Percentiles rank a stretch among this genome's conserved stretches.
Conservation (phyloP, 352 stramenopile genomes). For the Ophiocytium majus region DNA sequence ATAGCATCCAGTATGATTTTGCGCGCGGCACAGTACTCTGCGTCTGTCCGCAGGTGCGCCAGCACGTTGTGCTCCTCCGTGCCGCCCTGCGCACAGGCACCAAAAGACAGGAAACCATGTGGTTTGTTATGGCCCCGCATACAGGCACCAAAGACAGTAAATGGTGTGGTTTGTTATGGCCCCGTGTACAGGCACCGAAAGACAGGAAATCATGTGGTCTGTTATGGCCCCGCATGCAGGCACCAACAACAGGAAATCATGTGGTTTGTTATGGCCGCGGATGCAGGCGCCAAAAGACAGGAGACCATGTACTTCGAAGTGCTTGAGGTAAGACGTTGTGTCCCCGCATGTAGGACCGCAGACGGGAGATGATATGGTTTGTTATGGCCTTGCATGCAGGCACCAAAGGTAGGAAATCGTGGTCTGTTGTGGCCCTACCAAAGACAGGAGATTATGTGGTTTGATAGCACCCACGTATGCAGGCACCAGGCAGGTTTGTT, state of each 20-base stretch:
- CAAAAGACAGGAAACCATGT: not conserved
- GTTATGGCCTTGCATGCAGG: not conserved
- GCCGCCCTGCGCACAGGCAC: slow-evolving; percentile 2
- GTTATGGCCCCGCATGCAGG: not conserved
- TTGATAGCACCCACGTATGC: not conserved
- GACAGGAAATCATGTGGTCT: not conserved
- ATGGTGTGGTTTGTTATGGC: not conserved
- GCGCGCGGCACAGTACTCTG: not conserved
- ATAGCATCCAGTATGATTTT: not conserved
- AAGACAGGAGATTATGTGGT: not conserved
- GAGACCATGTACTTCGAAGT: too few species aligned
- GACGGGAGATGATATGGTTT: too few species aligned
- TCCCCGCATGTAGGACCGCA: too few species aligned
- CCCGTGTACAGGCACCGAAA: not conserved
- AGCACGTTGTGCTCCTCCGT: not conserved
- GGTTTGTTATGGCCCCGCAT: not conserved
- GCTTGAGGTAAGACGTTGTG: too few species aligned
- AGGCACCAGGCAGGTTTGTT: not conserved
- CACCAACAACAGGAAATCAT: not conserved
- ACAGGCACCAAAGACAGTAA: not conserved
- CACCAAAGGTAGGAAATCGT: not conserved
- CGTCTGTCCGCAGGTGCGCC: not conserved
- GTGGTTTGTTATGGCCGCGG: too few species aligned
- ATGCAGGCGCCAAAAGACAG: too few species aligned
- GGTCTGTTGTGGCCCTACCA: not conserved